Evolutionary conservation across 2,329 filamentous ascomycete genomes (phyloP).

Genomic region (Xylariaceae sp.): DNA sequence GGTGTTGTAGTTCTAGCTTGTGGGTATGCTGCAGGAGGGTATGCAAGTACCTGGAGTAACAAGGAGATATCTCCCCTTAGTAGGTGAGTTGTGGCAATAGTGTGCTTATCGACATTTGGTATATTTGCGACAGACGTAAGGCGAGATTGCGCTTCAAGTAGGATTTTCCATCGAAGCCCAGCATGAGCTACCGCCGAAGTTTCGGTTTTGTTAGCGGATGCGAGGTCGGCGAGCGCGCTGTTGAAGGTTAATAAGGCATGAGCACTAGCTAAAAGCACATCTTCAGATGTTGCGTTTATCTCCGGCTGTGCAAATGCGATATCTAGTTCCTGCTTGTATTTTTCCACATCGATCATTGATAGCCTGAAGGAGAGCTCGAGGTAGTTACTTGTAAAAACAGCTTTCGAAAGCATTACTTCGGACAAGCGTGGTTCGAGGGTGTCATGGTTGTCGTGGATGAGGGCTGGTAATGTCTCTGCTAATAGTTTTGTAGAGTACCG

Average conservation of each 20-base stretch:
- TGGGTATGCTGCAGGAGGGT: constrained; percentile 32
- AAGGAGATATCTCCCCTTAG: constrained; percentile 40
- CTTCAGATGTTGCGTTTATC: constrained; percentile 27
- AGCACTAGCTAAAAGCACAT: constrained; percentile 33
- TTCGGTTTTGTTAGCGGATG: background rate
- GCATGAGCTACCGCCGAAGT: constrained; percentile 13
- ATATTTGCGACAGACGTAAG: constrained; percentile 26
- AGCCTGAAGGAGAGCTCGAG: constrained; percentile 37
- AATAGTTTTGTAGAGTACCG: constrained; percentile 60
- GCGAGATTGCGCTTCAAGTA: constrained; percentile 31
- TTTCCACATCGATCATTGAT: constrained; percentile 32
- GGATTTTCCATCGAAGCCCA: constrained; percentile 36
- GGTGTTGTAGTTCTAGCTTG: constrained; percentile 31
- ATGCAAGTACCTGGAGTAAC: constrained; percentile 34
- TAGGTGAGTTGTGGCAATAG: constrained; percentile 36
- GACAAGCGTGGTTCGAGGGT: constrained; percentile 11
- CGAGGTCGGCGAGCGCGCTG: constrained; percentile 33
- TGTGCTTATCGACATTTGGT: constrained; percentile 12
- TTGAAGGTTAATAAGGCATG: constrained; percentile 38
- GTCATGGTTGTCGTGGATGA: constrained; percentile 17
- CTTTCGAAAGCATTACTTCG: constrained; percentile 37
- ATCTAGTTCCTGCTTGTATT: constrained; percentile 38
- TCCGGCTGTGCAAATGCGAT: constrained; percentile 33
- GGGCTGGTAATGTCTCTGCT: constrained; percentile 5
- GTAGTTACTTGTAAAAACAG: constrained; percentile 33